A percentile compares a stretch with the other conserved stretches of the same genome.
Evolutionary conservation across 2,329 filamentous ascomycete genomes (phyloP).

Genomic region (Aspergillus sp.): DNA sequence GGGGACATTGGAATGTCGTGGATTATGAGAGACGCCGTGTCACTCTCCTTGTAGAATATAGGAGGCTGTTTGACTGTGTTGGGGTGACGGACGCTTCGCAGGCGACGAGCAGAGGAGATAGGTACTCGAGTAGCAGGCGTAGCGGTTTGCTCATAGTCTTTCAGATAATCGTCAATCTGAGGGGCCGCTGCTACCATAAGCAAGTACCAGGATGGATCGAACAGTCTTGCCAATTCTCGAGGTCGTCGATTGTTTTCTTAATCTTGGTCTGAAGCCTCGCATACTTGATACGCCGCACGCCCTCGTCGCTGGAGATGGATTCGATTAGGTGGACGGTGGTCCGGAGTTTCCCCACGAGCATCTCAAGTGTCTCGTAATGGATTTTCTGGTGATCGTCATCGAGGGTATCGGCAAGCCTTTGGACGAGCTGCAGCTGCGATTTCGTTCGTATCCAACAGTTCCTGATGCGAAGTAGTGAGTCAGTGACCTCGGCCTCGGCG

Average conservation of each 20-base stretch:
- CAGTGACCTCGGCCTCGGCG: neutral
- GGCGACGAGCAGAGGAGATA: neutral
- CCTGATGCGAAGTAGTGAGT: neutral
- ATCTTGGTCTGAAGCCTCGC: neutral
- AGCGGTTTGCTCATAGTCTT: neutral
- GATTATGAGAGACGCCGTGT: neutral
- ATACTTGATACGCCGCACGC: conserved; percentile 1
- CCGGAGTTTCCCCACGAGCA: neutral
- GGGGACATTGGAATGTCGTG: neutral
- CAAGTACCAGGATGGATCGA: conserved; percentile 2
- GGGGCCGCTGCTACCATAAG: neutral
- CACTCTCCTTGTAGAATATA: neutral
- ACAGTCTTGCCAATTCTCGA: neutral
- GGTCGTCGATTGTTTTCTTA: neutral
- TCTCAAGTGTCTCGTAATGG: neutral
- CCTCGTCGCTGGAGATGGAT: neutral
- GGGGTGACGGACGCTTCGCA: neutral
- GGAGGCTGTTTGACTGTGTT: neutral
- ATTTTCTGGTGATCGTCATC: neutral
- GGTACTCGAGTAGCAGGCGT: neutral
- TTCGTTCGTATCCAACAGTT: neutral
- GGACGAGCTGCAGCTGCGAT: neutral
- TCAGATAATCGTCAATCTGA: neutral
- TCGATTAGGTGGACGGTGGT: neutral
- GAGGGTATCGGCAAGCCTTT: neutral